Conservation (phyloP, 768 basidiomycete genomes). For the Suillus discolor region DNA sequence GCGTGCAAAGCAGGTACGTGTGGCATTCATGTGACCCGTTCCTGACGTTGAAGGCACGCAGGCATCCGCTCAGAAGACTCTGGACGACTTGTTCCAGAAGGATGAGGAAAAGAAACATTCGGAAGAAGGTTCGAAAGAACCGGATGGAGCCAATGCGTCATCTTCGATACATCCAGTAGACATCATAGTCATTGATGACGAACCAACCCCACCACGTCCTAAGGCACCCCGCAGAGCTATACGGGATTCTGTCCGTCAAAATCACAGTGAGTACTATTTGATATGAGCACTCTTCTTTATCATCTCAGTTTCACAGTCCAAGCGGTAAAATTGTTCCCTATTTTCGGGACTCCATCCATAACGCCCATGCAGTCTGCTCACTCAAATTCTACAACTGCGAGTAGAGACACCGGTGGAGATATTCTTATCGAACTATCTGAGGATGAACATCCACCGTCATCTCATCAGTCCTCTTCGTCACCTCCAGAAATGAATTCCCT, state of each 20-base stretch:
- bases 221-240: not conserved
- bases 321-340: constrained; percentile 23
- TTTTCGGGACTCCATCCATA: constrained; percentile 22
- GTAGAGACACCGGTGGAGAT: not conserved
- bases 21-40: not conserved
- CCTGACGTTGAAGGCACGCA: constrained; percentile 9
- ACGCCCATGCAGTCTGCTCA: not conserved
- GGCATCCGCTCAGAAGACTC: constrained; percentile 29
- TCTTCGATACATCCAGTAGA: not conserved
- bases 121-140: constrained; percentile 12
- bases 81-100: constrained; percentile 23
- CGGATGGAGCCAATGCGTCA: not conserved
- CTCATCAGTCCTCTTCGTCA: constrained; percentile 10
- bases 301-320: constrained; percentile 14
- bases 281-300: not conserved
- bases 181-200: constrained; percentile 8
- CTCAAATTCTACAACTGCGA: not conserved
- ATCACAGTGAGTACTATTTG: not conserved
- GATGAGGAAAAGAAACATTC: constrained; percentile 18
- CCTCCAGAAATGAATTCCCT: not conserved
- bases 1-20: constrained; percentile 24
- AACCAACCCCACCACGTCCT: constrained; percentile 6
- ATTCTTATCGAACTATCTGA: constrained; percentile 13
- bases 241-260: not conserved
- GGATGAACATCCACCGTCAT: constrained; percentile 16